Evolutionary conservation across 768 basidiomycete genomes (phyloP).

Genomic region (Suillus tomentosus): DNA sequence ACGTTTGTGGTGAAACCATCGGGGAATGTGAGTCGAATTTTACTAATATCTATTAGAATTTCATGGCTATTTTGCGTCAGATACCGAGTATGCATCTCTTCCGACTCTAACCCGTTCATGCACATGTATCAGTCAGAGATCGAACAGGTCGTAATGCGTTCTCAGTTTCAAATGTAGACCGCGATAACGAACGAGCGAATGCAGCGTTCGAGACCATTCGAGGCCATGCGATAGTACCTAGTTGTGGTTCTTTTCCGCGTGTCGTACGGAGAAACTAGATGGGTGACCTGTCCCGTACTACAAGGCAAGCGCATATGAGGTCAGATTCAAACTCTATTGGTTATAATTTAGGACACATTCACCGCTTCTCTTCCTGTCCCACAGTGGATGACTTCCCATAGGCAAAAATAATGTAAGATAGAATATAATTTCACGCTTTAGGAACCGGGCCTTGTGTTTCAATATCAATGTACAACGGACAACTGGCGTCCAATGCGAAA

Average conservation of each 20-base stretch:
- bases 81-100: too few species aligned
- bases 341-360: not conserved
- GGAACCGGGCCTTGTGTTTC: too few species aligned
- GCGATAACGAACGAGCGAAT: constrained; percentile 54
- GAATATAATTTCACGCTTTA: too few species aligned
- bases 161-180: constrained; percentile 51
- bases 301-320: not conserved
- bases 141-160: constrained; percentile 69
- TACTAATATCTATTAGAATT: too few species aligned
- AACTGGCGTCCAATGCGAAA: too few species aligned
- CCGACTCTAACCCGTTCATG: constrained; percentile 56
- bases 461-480: too few species aligned
- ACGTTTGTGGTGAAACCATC: too few species aligned
- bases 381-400: too few species aligned
- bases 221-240: constrained; percentile 70
- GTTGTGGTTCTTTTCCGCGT: not conserved
- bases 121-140: constrained; percentile 79
- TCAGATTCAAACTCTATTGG: not conserved
- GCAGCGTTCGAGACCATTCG: constrained; percentile 81
- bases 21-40: too few species aligned
- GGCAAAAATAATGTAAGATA: too few species aligned
- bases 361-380: not conserved
- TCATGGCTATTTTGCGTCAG: too few species aligned
- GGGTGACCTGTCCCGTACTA: too few species aligned
- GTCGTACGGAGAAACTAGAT: not conserved